Percentiles rank a stretch among this genome's conserved stretches.
phyloP scores from a whole-genome alignment of 164 flowering plant species.

The Brasenia schreberi region DNA sequence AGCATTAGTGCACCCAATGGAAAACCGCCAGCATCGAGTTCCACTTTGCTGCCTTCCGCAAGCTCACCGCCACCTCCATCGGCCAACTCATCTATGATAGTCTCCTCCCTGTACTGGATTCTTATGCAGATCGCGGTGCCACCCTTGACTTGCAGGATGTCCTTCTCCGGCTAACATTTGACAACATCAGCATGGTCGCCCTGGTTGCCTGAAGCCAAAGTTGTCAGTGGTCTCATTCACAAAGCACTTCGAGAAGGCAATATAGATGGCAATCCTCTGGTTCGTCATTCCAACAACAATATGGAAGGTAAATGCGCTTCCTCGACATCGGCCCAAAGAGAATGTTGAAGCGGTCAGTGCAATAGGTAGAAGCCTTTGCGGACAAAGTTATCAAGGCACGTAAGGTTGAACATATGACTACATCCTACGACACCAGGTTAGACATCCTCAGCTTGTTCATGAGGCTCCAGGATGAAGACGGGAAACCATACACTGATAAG shows the following conservation, averaged over 20 bases:
- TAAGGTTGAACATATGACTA: constrained; percentile 44
- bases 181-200: constrained; percentile 92
- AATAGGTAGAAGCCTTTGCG: constrained; percentile 59
- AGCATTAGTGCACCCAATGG: constrained; percentile 69
- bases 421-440: constrained; percentile 16
- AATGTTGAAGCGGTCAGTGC: constrained; percentile 41
- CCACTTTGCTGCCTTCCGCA: constrained; percentile 61
- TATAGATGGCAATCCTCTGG: constrained; percentile 50
- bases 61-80: constrained; percentile 48
- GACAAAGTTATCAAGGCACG: constrained; percentile 46
- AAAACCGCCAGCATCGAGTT: constrained; percentile 85
- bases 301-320: constrained; percentile 61
- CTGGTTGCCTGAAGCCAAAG: constrained; percentile 56
- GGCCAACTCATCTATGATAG: constrained; percentile 54
- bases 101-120: constrained; percentile 54
- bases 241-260: constrained; percentile 70
- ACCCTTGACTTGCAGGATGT: constrained; percentile 49
- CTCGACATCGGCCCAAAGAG: constrained; percentile 43
- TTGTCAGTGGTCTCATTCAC: constrained; percentile 82
- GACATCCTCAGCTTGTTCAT: constrained; percentile 75
- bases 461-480: constrained; percentile 57
- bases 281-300: constrained; percentile 57
- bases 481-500: constrained; percentile 49
- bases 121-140: constrained; percentile 6
- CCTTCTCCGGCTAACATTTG: constrained; percentile 67